These are phyloP conservation scores for Solanum hybrid DNA, from an alignment of 305 asterid genomes.

Conservation along the genomic window DNA sequence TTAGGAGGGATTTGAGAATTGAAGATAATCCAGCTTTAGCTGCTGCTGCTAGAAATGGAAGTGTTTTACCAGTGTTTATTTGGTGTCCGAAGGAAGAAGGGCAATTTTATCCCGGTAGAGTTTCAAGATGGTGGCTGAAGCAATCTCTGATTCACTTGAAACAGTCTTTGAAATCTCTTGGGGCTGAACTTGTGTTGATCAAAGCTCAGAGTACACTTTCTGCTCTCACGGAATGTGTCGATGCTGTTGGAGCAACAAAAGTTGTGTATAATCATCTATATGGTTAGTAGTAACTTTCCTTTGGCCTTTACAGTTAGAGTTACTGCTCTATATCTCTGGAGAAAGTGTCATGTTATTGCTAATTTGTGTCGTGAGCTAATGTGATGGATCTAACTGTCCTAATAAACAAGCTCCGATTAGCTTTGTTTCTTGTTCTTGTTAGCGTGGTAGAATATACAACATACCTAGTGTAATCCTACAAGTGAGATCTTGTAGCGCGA, in stretches of 20 bases:
- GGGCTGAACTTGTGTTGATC: constrained; percentile 62
- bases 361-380: background rate
- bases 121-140: constrained; percentile 94
- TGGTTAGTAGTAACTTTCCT: constrained; percentile 31
- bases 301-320: background rate
- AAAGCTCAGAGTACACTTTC: constrained; percentile 57
- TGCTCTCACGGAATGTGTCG: constrained; percentile 56
- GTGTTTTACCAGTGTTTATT: constrained; percentile 62
- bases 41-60: constrained; percentile 68
- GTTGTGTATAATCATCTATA: constrained; percentile 79
- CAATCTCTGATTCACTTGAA: constrained; percentile 68
- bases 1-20: constrained; percentile 90
- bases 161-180: constrained; percentile 68
- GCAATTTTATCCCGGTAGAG: constrained; percentile 74
- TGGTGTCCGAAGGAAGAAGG: constrained; percentile 95
- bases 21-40: constrained; percentile 94
- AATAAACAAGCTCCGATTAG: background rate
- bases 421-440: background rate
- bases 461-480: background rate
- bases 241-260: constrained; percentile 63
- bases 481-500: background rate
- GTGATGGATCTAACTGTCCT: background rate
- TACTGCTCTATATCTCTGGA: background rate
- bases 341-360: background rate
- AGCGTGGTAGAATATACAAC: background rate